Evolutionary conservation across 495 filamentous ascomycete species (phyloP), one percentile per base, ranked within the genome.

Genomic region (Neurospora terricola): DNA sequence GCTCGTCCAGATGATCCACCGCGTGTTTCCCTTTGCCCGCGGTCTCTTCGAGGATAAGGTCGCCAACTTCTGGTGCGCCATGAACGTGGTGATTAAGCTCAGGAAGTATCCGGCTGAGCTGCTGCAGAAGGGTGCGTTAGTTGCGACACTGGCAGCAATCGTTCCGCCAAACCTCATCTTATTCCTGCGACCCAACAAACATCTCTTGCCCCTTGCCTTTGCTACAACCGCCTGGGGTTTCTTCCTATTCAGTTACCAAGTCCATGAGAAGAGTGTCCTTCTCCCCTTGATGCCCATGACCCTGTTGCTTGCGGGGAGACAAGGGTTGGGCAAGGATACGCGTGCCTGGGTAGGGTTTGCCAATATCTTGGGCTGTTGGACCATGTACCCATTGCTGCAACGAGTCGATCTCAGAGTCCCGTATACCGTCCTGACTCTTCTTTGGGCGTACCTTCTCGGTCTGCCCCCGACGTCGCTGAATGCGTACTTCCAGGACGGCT

Each of bases 31-130:
- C 8, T 98, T 99, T 77, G 89, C 94, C 14, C 90, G 96, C 37
- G 96, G 96, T 23, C 85, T 98, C 37, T 99, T 98, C 78, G 96
- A 99, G 83, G 96, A 98, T 84, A 99, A 99, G 81, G 96, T 99
- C 39, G 96, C 96, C 74, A 99, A 99, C 77, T 89, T 97, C 77
- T 99, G 96, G 96, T 99, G 96, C 80, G 90, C 93, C 16, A 84
- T 94, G 70, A 95, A 98, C 81, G 90, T 94, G 1, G 84, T 95
- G 69, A 86, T 97, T 83, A 99, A 98, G 82, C 87, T 98, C 45
- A 87, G 91, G 72, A 83, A 89, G 54, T 93, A 91, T 68, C 88
- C 90, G 9, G 74, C 87, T 14, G 84, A 86, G 5, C 75, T 93
- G 12, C 86, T 98, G 27, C 93, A 97, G 78, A 88, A 88, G n/a